Evolutionary conservation across 345 rosid species (phyloP).

Genomic region (Citrus mangshanensis): DNA sequence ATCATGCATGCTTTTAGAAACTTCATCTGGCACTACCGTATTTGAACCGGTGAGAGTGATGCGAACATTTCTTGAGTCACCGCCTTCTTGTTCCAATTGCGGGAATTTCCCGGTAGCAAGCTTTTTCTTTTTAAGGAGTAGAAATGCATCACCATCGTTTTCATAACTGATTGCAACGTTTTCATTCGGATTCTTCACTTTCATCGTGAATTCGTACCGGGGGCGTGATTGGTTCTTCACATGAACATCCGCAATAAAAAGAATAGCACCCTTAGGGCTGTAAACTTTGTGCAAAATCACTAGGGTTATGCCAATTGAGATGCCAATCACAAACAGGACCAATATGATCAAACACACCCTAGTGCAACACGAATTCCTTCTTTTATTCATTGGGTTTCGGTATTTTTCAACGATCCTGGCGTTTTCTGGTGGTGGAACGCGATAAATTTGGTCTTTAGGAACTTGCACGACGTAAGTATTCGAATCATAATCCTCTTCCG

Average conservation of each 20-base stretch:
- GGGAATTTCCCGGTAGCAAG: slow-evolving; percentile 42
- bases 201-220: slow-evolving; percentile 19
- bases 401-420: slow-evolving; percentile 44
- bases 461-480: slow-evolving; percentile 55
- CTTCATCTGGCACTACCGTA: slow-evolving; percentile 7
- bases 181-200: slow-evolving; percentile 36
- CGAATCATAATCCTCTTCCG: slow-evolving; percentile 13
- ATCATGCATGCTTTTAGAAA: slow-evolving; percentile 12
- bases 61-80: slow-evolving; percentile 15
- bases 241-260: slow-evolving; percentile 16
- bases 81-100: slow-evolving; percentile 20
- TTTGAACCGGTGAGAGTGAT: slow-evolving; percentile 19
- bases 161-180: slow-evolving; percentile 30
- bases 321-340: slow-evolving; percentile 17
- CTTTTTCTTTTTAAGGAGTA: slow-evolving; percentile 33
- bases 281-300: slow-evolving; percentile 1
- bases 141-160: slow-evolving; percentile 17
- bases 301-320: slow-evolving; percentile 17
- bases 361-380: slow-evolving; percentile 4
- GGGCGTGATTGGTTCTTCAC: slow-evolving; percentile 13
- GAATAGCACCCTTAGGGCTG: slow-evolving; percentile 22
- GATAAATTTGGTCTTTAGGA: slow-evolving; percentile 67
- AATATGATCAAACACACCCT: slow-evolving; percentile 25
- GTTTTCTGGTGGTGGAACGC: slow-evolving; percentile 56
- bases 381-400: slow-evolving; percentile 18